Conservation (phyloP, 2,329 filamentous ascomycete species). For the Fusarium pininemorale region DNA sequence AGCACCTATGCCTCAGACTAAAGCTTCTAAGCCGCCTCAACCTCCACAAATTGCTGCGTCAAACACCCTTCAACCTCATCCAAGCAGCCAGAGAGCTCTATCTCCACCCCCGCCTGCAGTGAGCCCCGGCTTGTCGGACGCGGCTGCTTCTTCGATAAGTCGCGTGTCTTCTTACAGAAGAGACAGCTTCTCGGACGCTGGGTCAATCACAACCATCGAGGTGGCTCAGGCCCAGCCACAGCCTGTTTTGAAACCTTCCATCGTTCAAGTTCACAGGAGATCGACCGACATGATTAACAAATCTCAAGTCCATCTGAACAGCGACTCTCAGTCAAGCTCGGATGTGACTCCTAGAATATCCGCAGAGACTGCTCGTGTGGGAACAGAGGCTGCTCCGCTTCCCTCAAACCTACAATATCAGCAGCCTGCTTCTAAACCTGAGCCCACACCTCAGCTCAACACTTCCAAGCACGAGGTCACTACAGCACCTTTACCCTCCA, state of each 20-base stretch:
- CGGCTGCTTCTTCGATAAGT: constrained; percentile 19
- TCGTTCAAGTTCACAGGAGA: constrained; percentile 37
- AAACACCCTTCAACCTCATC: background rate
- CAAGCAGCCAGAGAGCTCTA: background rate
- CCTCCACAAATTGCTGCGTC: background rate
- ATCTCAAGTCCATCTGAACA: constrained; percentile 10
- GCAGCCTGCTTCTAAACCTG: background rate
- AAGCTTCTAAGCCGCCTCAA: background rate
- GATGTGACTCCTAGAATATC: constrained; percentile 21
- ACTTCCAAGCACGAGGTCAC: background rate
- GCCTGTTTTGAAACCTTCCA: constrained; percentile 37
- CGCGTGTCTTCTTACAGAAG: constrained; percentile 24
- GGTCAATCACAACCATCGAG: constrained; percentile 39
- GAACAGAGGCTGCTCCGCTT: background rate
- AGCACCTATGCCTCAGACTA: background rate
- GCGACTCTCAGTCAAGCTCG: constrained; percentile 3
- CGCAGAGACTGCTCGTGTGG: background rate
- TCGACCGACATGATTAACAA: constrained; percentile 33
- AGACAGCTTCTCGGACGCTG: constrained; percentile 39
- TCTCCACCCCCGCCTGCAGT: constrained; percentile 13
- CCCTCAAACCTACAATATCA: constrained; percentile 5
- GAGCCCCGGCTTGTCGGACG: constrained; percentile 29
- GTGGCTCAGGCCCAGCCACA: constrained; percentile 40
- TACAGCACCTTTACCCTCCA: constrained; percentile 17
- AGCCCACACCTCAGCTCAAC: background rate